Percentiles rank a stretch among this genome's conserved stretches.
Evolutionary conservation across 441 rosid genomes (phyloP).

Genomic region (Melastoma candidum): DNA sequence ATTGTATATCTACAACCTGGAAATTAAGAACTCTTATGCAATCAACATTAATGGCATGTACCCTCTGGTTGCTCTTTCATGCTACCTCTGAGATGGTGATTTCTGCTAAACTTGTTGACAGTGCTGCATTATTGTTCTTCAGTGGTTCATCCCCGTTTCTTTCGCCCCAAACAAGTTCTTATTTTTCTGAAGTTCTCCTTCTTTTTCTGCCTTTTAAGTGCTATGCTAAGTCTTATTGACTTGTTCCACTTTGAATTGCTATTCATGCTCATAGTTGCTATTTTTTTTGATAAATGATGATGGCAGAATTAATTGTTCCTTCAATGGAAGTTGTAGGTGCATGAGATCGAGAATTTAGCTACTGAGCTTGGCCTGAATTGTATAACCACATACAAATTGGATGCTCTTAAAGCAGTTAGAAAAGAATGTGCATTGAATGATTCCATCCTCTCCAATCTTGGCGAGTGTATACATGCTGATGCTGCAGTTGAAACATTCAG

Average conservation of each 20-base stretch:
- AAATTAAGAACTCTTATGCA: too few relatives aligned
- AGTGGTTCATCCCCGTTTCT: too few relatives aligned
- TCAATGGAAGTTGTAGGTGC: slow-evolving; percentile 29
- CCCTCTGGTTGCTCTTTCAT: too few relatives aligned
- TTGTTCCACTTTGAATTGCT: background rate
- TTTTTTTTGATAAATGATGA: background rate
- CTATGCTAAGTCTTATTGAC: too few relatives aligned
- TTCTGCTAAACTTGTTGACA: too few relatives aligned
- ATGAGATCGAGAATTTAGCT: slow-evolving; percentile 57
- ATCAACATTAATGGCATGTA: too few relatives aligned
- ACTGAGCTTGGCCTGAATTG: slow-evolving; percentile 81
- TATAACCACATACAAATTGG: slow-evolving; percentile 72
- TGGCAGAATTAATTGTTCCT: background rate
- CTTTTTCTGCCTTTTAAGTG: too few relatives aligned
- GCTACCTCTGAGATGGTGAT: too few relatives aligned
- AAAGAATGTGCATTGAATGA: slow-evolving; percentile 30
- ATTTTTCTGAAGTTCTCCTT: too few relatives aligned
- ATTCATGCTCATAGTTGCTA: background rate
- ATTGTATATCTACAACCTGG: too few relatives aligned
- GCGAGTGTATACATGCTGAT: slow-evolving; percentile 18
- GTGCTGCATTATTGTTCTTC: too few relatives aligned
- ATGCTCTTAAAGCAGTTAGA: slow-evolving; percentile 81
- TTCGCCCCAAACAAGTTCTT: too few relatives aligned
- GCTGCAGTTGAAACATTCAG: slow-evolving; percentile 25
- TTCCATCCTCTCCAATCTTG: slow-evolving; percentile 13